Evolutionary conservation across 2,329 filamentous ascomycete genomes (phyloP), one percentile per base, ranked within the genome.

Genomic region (Colletotrichum cereale): DNA sequence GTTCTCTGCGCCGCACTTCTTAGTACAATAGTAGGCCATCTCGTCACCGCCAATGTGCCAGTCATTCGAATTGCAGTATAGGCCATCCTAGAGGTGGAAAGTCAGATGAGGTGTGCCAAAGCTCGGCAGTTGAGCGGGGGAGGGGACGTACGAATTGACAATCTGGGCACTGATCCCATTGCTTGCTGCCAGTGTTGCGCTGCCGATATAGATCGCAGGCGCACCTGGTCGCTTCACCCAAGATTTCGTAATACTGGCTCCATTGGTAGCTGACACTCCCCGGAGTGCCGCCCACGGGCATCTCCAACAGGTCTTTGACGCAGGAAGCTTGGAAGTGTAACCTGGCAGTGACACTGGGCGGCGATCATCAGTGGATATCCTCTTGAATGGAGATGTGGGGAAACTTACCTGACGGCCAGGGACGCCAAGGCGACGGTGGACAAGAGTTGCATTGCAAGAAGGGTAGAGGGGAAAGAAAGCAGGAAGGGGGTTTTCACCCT

Each of bases 81-180:
- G 31, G 3, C 62, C 71, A 10, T 73, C 58, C 47, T 55, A 11
- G 16, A 1, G 11, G 26, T 5, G 5, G 2, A 2, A 31, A 0
- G 2, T 11, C 26, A 12, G 10, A 24, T 14, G 0, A 5, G 2
- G 24, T 4, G 14, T 14, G 18, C 16, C 2, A 3, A n/a, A 18
- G 6, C 26, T 0, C 1, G 5, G 7, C 7, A 1, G 10, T 0
- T 24, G 8, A 2, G n/a, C 11, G 21, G 0, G 0, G 11, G 14
- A n/a, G n/a, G n/a, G 11, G 5, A 58, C 66, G 52, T 47, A 70
- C 68, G 16, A 67, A 73, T 1, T 38, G 53, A 56, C 74, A 74
- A 55, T 74, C 74, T 6, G 73, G 67, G 58, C 74, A 75, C n/a
- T 61, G 60, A n/a, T 74, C 74, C 73, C 73, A 74, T 10, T 73